Evolutionary conservation across 495 filamentous ascomycete species (phyloP).

Genomic region (Margaritispora aquatica): DNA sequence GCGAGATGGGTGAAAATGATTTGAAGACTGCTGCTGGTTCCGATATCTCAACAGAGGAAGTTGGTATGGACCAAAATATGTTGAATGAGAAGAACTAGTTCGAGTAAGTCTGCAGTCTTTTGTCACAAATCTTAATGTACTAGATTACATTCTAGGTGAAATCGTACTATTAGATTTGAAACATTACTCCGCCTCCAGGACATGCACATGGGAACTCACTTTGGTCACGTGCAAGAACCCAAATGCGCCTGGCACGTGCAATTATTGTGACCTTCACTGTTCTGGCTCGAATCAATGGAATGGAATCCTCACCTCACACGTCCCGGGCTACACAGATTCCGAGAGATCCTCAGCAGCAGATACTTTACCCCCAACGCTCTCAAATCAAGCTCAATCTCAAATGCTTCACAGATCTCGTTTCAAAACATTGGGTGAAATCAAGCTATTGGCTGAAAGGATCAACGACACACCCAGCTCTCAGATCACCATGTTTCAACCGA

Average conservation of each 20-base stretch:
- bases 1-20: conserved; percentile 37
- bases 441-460: neutral
- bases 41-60: neutral
- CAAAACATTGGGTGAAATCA: neutral
- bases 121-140: too few species aligned
- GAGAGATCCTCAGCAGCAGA: neutral
- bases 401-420: neutral
- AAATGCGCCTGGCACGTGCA: too few species aligned
- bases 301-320: too few species aligned
- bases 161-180: too few species aligned
- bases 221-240: neutral
- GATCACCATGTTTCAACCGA: neutral
- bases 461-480: neutral
- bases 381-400: neutral
- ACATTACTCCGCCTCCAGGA: too few species aligned
- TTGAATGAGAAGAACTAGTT: neutral
- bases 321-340: neutral
- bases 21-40: conserved; percentile 1
- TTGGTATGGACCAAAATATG: neutral
- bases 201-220: too few species aligned
- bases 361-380: neutral
- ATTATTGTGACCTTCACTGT: too few species aligned
- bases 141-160: too few species aligned
- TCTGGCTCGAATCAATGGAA: too few species aligned
- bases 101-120: neutral